Evolutionary conservation across 1,284 basidiomycete genomes (phyloP), one percentile per base, ranked within the genome.

Genomic region (Leucoagaricus sp.): DNA sequence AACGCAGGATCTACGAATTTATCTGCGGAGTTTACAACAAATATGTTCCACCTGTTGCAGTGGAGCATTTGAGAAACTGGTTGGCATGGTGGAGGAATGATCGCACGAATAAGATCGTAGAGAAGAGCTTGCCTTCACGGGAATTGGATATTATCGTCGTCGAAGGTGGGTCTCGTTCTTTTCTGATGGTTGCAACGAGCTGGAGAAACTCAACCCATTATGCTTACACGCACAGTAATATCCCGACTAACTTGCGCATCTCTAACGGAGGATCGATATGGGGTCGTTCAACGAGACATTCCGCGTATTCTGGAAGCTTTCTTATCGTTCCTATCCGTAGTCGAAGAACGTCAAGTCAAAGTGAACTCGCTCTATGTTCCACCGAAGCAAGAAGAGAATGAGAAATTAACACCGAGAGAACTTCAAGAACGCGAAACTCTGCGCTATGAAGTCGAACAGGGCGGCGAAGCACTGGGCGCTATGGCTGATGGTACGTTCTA

Each of bases 251-350:
- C 83, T 4, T 86, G 85, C 56, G 83, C 85, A 1, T 94, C 92
- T 5, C 72, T 94, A 29, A 76, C 76, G 1, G 92, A 94, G 69
- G 93, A 95, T 70, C 77, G 81, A 25, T 93, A 89, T 64, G 93
- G 93, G 10, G 82, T 87, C 46, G 89, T 93, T 6, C 93, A 94
- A 67, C 78, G 88, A 5, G 90, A 93, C 66, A 91, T 93, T 25
- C 89, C 92, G 0, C 83, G 83, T 53, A 84, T 92, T 21, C 69
- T 95, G 8, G 92, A 94, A 69, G 87, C 87, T 0, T 74, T 94
- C 62, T 66, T 89, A 15, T 78, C 80, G 2, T 91, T 87, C 72
- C 77, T 91, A 17, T 67, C 70, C 1, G 86, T 83, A 1, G 71
- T 93, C 10, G 89, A 93, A 60, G 77, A 80, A 25, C 87, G 87